Base-by-base conservation (phyloP, 164 flowering plant species). In the Hamamelis virginiana region DNA sequence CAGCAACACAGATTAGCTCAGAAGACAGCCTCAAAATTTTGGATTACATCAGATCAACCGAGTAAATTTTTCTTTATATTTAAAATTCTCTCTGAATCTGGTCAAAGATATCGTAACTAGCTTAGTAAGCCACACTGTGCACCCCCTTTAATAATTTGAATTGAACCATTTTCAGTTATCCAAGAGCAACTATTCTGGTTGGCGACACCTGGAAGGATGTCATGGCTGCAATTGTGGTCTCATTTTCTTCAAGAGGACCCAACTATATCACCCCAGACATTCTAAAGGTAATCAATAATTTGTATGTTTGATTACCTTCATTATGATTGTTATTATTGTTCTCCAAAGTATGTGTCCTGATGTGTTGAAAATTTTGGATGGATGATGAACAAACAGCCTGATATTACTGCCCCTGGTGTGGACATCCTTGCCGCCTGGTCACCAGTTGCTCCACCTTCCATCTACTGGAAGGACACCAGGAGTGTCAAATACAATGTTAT, bases 241-340 rank as follows among this genome's bases (percentile, higher is more conserved):
- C 78, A 28, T 80, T 82, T 44, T 80, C 86, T 22, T 78, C 82
- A 0, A 76, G 82, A 68, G 83, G 86, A 27, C 83, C 83, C 25
- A 80, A 75, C 63, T 70, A 69, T 0, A 48, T 82, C 33, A 74
- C 62, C 50, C 76, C 76, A 9, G 83, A 78, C 63, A 72, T 82
- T 72, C 77, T 82, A 55, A 82, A 80, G 80, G 85, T 78, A 51
- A 60, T 9, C 27, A 5, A 44, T 52, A 58, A 61, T 38, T 13
- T 3, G 26, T 48, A 10, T 43, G 38, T 5, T 48, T 15, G 23
- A 48, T 10, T 38, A n/a, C 4, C 15, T 65, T n/a, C 5, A 5
- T 13, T n/a, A 8, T 51, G 0, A 1, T n/a, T n/a, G n/a, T 9
- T 18, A 8, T 33, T 33, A 33, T 33, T 33, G 41, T 2, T 33